These are phyloP conservation scores for Lactarius psammicola DNA, from an alignment of 768 basidiomycete species.

Conservation along the genomic window DNA sequence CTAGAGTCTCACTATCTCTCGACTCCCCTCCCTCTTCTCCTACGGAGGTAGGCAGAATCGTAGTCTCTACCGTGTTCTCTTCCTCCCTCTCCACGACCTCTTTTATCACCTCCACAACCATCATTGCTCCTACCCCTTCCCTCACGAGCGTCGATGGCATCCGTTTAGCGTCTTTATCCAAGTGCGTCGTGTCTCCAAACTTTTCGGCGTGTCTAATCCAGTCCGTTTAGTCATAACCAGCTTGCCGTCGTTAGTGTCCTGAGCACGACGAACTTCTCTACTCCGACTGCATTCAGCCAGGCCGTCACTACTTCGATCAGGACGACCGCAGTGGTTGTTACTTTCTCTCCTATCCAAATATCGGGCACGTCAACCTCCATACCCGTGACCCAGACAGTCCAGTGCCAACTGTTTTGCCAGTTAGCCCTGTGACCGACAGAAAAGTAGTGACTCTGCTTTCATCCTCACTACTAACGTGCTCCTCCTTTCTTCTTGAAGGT, in stretches of 20 bases:
- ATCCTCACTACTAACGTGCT: background rate
- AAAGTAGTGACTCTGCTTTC: constrained; percentile 5
- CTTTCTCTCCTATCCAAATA: background rate
- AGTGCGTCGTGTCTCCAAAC: background rate
- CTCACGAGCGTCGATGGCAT: background rate
- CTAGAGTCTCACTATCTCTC: background rate
- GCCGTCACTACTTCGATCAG: background rate
- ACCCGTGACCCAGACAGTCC: background rate
- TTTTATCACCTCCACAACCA: background rate
- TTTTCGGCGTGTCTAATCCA: background rate
- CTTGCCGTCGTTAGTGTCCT: background rate
- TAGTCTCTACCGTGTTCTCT: too few relatives aligned
- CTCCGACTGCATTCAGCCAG: too few relatives aligned
- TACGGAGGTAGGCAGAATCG: background rate
- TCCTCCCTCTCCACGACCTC: background rate
- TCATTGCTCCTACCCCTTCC: background rate
- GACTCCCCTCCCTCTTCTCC: background rate
- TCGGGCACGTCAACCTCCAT: background rate
- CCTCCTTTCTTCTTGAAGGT: background rate
- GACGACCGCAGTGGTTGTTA: background rate
- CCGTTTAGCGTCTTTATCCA: background rate
- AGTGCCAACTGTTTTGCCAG: constrained; percentile 1
- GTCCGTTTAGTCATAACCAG: background rate
- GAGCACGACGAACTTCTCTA: background rate
- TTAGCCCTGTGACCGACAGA: background rate